A percentile compares a stretch with the other conserved stretches of the same genome.
Conservation (phyloP, 2,329 filamentous ascomycete species). For the Alternaria arborescens region DNA sequence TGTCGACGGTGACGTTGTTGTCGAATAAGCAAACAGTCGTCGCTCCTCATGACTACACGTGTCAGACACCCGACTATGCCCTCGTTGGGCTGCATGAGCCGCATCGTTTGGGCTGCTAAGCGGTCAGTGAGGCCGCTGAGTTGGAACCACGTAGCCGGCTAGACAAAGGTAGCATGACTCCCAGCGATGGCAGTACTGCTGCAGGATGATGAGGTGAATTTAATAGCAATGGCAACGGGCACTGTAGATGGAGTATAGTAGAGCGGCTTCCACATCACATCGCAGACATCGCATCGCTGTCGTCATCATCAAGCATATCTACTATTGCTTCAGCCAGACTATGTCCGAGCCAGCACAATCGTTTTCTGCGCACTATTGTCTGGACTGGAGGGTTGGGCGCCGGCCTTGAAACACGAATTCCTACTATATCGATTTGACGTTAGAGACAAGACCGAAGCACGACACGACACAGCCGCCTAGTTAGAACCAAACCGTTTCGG, state of each 20-base stretch:
- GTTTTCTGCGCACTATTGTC: constrained; percentile 39
- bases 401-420: constrained; percentile 26
- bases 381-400: constrained; percentile 49
- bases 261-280: constrained; percentile 3
- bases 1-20: constrained; percentile 6
- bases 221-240: constrained; percentile 18
- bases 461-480: not conserved
- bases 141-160: constrained; percentile 30
- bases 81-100: constrained; percentile 30
- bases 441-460: not conserved
- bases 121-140: constrained; percentile 24
- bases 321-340: constrained; percentile 31
- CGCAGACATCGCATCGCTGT: constrained; percentile 7
- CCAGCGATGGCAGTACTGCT: not conserved
- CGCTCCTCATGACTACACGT: constrained; percentile 24
- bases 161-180: constrained; percentile 7
- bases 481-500: not conserved
- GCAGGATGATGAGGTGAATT: constrained; percentile 6
- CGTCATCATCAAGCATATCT: constrained; percentile 12
- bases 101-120: constrained; percentile 24
- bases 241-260: constrained; percentile 16
- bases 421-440: not conserved
- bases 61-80: constrained; percentile 12
- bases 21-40: constrained; percentile 6
- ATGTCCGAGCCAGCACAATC: constrained; percentile 43